Conservation (phyloP, 2,329 filamentous ascomycete species). For the Colletotrichum ledebouriae region DNA sequence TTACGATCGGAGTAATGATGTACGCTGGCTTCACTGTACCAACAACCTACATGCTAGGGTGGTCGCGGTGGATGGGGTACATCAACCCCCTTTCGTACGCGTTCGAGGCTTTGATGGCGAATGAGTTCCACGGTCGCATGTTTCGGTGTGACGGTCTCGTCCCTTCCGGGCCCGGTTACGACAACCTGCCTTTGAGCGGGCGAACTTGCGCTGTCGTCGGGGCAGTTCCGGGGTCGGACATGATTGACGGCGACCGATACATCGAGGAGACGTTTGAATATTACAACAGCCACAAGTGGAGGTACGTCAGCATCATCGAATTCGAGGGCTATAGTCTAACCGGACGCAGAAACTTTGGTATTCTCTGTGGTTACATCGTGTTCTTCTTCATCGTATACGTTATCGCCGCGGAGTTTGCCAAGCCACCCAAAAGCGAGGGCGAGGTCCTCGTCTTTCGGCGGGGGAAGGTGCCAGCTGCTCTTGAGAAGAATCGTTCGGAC, state of each 20-base stretch:
- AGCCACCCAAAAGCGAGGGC: constrained; percentile 78
- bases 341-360: constrained; percentile 71
- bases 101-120: constrained; percentile 85
- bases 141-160: constrained; percentile 67
- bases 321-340: background rate
- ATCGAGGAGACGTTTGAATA: constrained; percentile 60
- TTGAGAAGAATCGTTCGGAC: constrained; percentile 15
- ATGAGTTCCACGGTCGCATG: constrained; percentile 79
- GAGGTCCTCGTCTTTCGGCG: constrained; percentile 76
- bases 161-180: constrained; percentile 56
- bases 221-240: constrained; percentile 55
- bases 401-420: constrained; percentile 73
- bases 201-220: constrained; percentile 62
- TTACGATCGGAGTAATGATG: constrained; percentile 76
- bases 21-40: constrained; percentile 79
- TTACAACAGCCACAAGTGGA: constrained; percentile 60
- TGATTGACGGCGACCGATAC: constrained; percentile 61
- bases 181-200: constrained; percentile 52
- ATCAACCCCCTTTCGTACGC: constrained; percentile 83
- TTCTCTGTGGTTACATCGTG: constrained; percentile 73
- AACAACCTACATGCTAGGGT: constrained; percentile 78
- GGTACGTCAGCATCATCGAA: constrained; percentile 11
- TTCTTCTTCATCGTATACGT: constrained; percentile 74
- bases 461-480: constrained; percentile 63
- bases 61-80: constrained; percentile 88